A percentile compares a stretch with the other conserved stretches of the same genome.
Evolutionary conservation across 768 basidiomycete genomes (phyloP).

Genomic region (Boletus fagicola): DNA sequence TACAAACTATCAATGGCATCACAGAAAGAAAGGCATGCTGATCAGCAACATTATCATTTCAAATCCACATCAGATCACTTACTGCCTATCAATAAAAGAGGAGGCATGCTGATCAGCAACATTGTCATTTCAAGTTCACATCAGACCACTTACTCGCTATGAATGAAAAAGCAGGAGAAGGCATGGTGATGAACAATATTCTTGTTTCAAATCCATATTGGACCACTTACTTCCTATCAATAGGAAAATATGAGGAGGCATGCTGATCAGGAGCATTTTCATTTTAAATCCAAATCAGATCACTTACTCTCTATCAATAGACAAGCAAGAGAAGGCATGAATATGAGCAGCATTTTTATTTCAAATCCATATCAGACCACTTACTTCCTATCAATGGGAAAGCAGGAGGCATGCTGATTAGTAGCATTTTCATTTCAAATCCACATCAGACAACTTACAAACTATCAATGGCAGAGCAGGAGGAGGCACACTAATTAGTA

Average conservation of each 20-base stretch:
- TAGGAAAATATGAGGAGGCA: background rate
- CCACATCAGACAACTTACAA: background rate
- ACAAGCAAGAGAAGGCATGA: background rate
- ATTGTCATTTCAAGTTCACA: too few species aligned
- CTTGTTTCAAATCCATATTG: background rate
- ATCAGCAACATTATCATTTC: too few species aligned
- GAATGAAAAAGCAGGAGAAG: background rate
- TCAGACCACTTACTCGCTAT: too few species aligned
- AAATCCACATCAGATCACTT: too few species aligned
- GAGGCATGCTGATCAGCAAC: too few species aligned
- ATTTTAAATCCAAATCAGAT: background rate
- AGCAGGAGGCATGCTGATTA: fast-evolving
- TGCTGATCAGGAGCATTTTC: background rate
- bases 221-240: background rate
- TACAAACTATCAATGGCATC: too few species aligned
- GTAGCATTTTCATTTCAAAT: background rate
- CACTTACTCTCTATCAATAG: background rate
- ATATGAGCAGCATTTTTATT: background rate
- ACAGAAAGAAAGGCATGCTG: too few species aligned
- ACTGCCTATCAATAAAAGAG: too few species aligned
- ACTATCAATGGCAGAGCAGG: background rate
- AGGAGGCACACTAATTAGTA: background rate
- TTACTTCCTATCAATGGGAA: background rate
- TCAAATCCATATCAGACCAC: background rate
- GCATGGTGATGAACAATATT: background rate